Percentiles rank a stretch among this genome's conserved stretches.
phyloP scores from a whole-genome alignment of 2,329 filamentous ascomycete species.

The Colletotrichum limetticola region DNA sequence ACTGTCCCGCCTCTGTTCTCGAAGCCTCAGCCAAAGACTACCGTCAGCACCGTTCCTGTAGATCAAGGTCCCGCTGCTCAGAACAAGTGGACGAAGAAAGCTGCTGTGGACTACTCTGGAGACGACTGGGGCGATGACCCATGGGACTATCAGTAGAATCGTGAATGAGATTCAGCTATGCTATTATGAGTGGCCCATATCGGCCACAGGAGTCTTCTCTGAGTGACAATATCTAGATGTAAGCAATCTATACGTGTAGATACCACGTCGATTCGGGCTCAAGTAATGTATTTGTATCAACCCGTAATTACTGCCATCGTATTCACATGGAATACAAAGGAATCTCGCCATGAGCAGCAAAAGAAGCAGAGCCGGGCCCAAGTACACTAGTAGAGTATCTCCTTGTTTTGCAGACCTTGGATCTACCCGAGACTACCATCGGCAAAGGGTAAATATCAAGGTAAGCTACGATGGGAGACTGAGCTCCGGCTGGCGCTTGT shows the following conservation, averaged over 20 bases:
- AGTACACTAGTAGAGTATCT: too few species aligned
- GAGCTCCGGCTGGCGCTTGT: too few species aligned
- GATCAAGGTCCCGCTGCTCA: background rate
- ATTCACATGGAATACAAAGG: background rate
- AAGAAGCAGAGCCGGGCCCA: background rate
- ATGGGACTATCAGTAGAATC: slow-evolving; percentile 24
- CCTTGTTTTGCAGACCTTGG: too few species aligned
- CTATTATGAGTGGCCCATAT: background rate
- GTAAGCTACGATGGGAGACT: too few species aligned
- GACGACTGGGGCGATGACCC: slow-evolving; percentile 41
- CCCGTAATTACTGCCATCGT: background rate
- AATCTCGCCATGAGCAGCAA: background rate
- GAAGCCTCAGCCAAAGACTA: background rate
- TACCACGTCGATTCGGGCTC: background rate
- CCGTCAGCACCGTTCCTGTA: background rate
- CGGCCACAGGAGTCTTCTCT: background rate
- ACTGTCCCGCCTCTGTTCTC: slow-evolving; percentile 30
- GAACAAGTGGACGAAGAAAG: slow-evolving; percentile 39
- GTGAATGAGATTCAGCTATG: background rate
- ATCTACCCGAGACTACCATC: too few species aligned
- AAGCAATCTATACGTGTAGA: background rate
- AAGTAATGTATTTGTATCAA: background rate
- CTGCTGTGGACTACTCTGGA: slow-evolving; percentile 43
- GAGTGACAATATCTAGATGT: background rate
- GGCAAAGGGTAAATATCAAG: too few species aligned